Percentiles rank a stretch among this genome's conserved stretches.
Evolutionary conservation across 179 eudicot species (phyloP).

Genomic region (Nepenthes alata): DNA sequence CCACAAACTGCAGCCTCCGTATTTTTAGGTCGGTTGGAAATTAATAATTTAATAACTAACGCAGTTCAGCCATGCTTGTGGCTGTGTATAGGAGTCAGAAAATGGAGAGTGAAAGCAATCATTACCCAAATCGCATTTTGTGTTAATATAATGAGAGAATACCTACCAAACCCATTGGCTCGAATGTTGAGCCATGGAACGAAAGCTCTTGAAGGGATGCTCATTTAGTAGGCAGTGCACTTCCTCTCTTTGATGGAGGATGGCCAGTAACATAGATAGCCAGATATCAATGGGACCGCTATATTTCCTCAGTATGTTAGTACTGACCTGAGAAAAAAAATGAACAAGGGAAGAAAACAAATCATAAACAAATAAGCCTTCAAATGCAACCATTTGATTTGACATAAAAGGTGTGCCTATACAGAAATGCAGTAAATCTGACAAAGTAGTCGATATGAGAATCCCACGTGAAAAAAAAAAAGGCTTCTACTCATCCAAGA

Average conservation of each 20-base stretch:
- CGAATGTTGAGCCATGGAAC: slow-evolving; percentile 73
- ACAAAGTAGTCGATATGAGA: too few species aligned
- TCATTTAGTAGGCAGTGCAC: slow-evolving; percentile 47
- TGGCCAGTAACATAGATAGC: slow-evolving; percentile 40
- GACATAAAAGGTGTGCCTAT: too few species aligned
- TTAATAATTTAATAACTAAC: too few species aligned
- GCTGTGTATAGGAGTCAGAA: too few species aligned
- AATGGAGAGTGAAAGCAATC: not conserved
- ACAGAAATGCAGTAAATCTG: too few species aligned
- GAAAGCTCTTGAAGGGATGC: slow-evolving; percentile 45
- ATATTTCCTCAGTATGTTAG: slow-evolving; percentile 68
- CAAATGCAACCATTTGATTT: too few species aligned
- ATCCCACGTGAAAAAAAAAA: too few species aligned
- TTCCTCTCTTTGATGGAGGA: slow-evolving; percentile 10
- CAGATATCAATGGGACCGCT: slow-evolving; percentile 77
- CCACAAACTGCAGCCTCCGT: too few species aligned
- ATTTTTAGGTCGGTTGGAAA: too few species aligned
- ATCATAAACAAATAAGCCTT: too few species aligned
- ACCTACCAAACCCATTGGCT: slow-evolving; percentile 90
- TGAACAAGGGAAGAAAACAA: not conserved
- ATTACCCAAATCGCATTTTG: not conserved
- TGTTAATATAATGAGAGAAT: slow-evolving; percentile 4
- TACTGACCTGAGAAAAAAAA: slow-evolving; percentile 43
- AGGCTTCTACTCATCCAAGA: too few species aligned
- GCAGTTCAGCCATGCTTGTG: too few species aligned